Evolutionary conservation across 176 grass and related monocot species (phyloP).

Genomic region (Melocanna baccifera): DNA sequence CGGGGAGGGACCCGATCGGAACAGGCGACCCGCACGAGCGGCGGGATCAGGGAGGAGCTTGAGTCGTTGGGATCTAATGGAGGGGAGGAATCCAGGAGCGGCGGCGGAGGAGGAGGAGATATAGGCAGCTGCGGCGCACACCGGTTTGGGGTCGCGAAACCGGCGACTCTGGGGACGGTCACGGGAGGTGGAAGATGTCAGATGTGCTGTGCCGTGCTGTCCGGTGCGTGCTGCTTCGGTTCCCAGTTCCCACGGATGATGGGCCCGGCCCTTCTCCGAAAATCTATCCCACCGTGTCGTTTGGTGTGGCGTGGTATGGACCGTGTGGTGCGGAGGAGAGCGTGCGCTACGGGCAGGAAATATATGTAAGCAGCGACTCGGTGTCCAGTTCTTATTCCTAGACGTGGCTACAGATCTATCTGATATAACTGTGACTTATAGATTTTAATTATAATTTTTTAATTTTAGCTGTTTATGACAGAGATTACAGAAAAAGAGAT

Average conservation of each 20-base stretch:
- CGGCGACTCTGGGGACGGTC: constrained; percentile 17
- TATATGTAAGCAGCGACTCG: too few relatives aligned
- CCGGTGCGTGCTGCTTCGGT: neutral
- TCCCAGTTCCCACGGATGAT: neutral
- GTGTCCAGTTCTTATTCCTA: too few relatives aligned
- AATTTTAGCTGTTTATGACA: too few relatives aligned
- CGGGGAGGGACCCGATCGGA: neutral
- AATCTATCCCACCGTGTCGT: neutral
- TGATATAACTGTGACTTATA: too few relatives aligned
- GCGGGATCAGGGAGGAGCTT: neutral
- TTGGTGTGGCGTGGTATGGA: too few relatives aligned
- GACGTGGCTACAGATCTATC: too few relatives aligned
- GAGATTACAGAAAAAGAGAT: too few relatives aligned
- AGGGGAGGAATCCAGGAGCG: neutral
- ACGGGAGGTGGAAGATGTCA: neutral
- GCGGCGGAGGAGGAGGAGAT: neutral
- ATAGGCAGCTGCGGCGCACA: constrained; percentile 2
- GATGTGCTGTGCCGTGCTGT: neutral
- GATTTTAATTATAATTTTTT: too few relatives aligned
- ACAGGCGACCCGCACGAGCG: neutral
- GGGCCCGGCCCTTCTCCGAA: neutral
- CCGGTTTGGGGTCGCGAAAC: constrained; percentile 27
- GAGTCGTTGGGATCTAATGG: constrained; percentile 2
- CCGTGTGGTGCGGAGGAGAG: too few relatives aligned
- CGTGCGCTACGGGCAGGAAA: too few relatives aligned